Evolutionary conservation across 2,329 filamentous ascomycete genomes (phyloP).

Genomic region (Sordariomycetes sp.): DNA sequence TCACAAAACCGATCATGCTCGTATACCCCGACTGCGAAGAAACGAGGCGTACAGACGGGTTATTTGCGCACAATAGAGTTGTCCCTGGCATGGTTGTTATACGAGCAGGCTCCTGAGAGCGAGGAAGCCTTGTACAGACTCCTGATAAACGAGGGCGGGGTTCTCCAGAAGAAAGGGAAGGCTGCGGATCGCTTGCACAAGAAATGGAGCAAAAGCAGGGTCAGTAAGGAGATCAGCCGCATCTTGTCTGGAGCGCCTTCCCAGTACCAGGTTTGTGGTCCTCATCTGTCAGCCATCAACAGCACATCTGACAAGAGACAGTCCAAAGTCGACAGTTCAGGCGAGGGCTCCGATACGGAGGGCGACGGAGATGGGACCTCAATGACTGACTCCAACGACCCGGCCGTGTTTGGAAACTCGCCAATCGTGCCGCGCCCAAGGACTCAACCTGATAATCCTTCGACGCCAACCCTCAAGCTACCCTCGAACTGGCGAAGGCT

Average conservation of each 20-base stretch:
- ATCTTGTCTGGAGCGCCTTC: slow-evolving; percentile 40
- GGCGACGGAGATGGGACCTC: slow-evolving; percentile 13
- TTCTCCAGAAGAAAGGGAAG: slow-evolving; percentile 2
- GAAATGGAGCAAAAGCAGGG: slow-evolving; percentile 52
- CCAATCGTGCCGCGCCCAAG: not conserved
- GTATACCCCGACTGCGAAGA: slow-evolving; percentile 65
- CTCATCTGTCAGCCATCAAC: not conserved
- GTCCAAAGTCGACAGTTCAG: slow-evolving; percentile 19
- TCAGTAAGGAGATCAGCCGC: slow-evolving; percentile 54
- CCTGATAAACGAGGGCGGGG: slow-evolving; percentile 21
- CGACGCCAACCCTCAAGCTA: slow-evolving; percentile 17
- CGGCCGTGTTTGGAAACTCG: not conserved
- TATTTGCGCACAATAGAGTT: slow-evolving; percentile 68
- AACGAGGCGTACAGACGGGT: slow-evolving; percentile 70
- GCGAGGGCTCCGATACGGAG: slow-evolving; percentile 20
- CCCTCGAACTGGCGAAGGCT: slow-evolving; percentile 49
- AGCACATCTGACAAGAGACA: not conserved
- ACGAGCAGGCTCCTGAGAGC: slow-evolving; percentile 49
- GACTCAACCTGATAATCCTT: not conserved
- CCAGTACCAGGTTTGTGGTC: not conserved
- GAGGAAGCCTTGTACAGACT: slow-evolving; percentile 48
- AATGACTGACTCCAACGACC: slow-evolving; percentile 8
- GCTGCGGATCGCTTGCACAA: slow-evolving; percentile 49
- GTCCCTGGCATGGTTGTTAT: slow-evolving; percentile 52
- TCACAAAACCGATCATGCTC: slow-evolving; percentile 56